Percentiles rank a stretch among this genome's conserved stretches.
Evolutionary conservation across 2,329 filamentous ascomycete genomes (phyloP).

Genomic region (Xylariaceae sp.): DNA sequence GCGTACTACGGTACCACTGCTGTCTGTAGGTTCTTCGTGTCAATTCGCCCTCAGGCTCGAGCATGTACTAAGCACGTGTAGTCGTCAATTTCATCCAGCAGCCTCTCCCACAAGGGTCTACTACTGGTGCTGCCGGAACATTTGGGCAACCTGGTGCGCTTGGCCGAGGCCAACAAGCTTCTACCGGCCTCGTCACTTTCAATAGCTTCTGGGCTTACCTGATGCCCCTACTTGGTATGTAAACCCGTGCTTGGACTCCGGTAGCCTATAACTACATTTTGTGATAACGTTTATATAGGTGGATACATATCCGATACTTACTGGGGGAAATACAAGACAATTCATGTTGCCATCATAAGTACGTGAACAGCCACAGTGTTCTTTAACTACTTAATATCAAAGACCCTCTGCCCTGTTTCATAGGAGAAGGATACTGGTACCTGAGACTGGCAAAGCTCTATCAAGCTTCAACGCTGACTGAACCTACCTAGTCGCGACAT

Average conservation of each 20-base stretch:
- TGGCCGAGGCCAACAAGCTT: conserved; percentile 49
- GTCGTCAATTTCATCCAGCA: conserved; percentile 60
- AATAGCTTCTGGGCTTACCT: conserved; percentile 44
- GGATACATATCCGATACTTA: conserved; percentile 65
- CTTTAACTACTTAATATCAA: not conserved
- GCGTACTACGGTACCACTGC: conserved; percentile 69
- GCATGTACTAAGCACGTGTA: conserved; percentile 18
- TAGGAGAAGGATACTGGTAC: not conserved
- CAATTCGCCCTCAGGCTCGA: not conserved
- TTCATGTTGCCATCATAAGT: conserved; percentile 48
- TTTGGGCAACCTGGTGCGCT: conserved; percentile 59
- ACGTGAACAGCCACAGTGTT: not conserved
- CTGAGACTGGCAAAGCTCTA: not conserved
- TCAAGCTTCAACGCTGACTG: not conserved
- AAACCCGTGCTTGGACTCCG: not conserved
- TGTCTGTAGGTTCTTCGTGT: conserved; percentile 54
- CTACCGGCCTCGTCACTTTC: conserved; percentile 39
- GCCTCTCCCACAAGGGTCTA: conserved; percentile 51
- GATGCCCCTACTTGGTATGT: conserved; percentile 41
- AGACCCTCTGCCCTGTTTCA: not conserved
- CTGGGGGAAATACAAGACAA: conserved; percentile 68
- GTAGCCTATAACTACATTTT: not conserved
- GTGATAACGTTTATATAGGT: conserved; percentile 45
- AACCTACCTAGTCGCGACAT: conserved; percentile 52
- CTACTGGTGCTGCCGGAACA: conserved; percentile 54